Evolutionary conservation across 768 basidiomycete species (phyloP), one percentile per base, ranked within the genome.

Genomic region (Cantharellus anzutake): DNA sequence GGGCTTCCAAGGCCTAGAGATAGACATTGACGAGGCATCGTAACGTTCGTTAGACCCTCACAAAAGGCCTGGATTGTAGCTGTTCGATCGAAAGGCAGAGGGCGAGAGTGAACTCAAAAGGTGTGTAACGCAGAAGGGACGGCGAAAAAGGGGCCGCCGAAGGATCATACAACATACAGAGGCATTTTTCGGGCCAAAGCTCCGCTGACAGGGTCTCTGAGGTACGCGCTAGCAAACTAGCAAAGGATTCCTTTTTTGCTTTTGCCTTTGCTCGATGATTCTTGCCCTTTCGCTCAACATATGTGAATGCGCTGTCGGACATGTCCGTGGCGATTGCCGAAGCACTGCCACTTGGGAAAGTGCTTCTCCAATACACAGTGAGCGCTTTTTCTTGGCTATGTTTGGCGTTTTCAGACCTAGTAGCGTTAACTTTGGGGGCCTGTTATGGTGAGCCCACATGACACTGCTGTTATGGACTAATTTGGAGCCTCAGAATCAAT

Each of bases 321-420:
- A 55, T 37, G 35, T 37, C 11, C 44, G 44, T 48, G 44, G 44
- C 44, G 11, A 48, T 7, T 37, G 35, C 52, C 7, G 38, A 11
- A 55, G 11, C 52, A 55, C 52, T 37, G 35, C 11, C 52, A 37
- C 35, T 37, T 37, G 7, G 44, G 44, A 48, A 1, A 11, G 11
- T 48, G 44, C 44, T 48, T 29, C 11, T 29, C 44, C 44, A 11
- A 48, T 11, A 48, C 44, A 48, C 44, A 11, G 11, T 29, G 11
- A 11, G 44, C 44, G 44, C 11, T 11, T 11, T 20, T 48, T 29
- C 20, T 29, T 29, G 20, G 44, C 44, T 7, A 92, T 93, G 92
- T 84, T 93, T 63, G 89, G 90, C 60, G 82, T 87, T 59, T 93
- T 96, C 73, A 78, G 82, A 68, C 76, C 80, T 55, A 80, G 60